Conservation (phyloP, 805 yeast genomes). For the Kuraishia floccosa region DNA sequence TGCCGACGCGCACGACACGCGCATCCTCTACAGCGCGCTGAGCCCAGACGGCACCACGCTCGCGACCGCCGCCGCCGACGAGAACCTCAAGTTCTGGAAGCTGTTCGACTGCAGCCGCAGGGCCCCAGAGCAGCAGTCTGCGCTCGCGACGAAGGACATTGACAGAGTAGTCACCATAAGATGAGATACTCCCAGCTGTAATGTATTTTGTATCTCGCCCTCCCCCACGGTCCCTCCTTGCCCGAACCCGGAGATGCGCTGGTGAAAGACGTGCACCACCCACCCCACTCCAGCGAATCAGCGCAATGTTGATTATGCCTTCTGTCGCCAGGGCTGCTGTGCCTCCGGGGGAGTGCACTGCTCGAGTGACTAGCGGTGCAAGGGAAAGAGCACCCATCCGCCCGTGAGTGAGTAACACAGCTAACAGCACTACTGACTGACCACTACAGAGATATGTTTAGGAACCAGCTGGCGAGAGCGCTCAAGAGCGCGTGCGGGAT, state of each 20-base stretch:
- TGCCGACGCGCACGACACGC: constrained; percentile 75
- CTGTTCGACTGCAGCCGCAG: constrained; percentile 44
- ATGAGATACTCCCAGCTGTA: no score
- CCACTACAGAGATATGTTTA: background rate
- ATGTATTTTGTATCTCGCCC: no score
- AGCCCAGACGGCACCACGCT: constrained; percentile 86
- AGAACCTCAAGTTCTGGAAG: constrained; percentile 90
- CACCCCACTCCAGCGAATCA: constrained; percentile 1
- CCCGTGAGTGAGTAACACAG: background rate
- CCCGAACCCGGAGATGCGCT: no score
- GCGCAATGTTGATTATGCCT: constrained; percentile 1
- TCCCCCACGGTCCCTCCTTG: no score
- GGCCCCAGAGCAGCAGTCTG: constrained; percentile 9
- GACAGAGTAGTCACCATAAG: constrained; percentile 42
- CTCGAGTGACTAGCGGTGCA: background rate
- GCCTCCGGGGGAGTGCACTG: background rate
- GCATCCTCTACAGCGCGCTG: constrained; percentile 72
- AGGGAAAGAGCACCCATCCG: background rate
- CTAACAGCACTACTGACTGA: background rate
- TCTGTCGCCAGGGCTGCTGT: background rate
- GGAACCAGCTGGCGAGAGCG: background rate
- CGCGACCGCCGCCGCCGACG: constrained; percentile 95
- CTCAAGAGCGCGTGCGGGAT: background rate
- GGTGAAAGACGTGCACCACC: no score
- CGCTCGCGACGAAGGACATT: constrained; percentile 29